These are phyloP conservation scores for Solanum etuberosum DNA, from an alignment of 257 asterid species.

Conservation along the genomic window DNA sequence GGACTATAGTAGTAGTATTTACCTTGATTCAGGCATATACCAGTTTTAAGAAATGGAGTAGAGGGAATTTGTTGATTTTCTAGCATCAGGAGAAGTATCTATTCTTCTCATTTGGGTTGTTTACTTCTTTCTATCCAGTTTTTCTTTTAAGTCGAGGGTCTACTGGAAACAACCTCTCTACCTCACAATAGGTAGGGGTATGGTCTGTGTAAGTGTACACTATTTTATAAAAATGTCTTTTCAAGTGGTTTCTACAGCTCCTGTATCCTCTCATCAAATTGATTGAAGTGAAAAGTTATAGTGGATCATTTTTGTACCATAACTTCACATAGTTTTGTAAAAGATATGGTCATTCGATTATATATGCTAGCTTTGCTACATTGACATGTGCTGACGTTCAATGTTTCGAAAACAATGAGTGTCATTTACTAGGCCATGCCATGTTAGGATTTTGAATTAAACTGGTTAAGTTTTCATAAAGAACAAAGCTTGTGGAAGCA, in stretches of 20 bases:
- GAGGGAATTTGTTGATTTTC: not conserved
- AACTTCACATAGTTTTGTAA: not conserved
- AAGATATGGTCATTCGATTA: not conserved
- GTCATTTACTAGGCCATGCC: too few species aligned
- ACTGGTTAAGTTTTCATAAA: too few species aligned
- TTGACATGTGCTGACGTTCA: too few species aligned
- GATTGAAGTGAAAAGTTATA: not conserved
- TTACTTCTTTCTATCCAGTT: not conserved
- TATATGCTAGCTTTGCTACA: not conserved
- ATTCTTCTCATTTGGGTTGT: not conserved
- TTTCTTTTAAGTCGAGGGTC: not conserved
- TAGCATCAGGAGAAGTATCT: not conserved
- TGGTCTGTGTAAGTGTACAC: not conserved
- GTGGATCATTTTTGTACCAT: not conserved
- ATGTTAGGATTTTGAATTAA: too few species aligned
- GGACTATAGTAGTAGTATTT: not conserved
- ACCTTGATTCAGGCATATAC: not conserved
- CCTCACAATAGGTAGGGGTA: not conserved
- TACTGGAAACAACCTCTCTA: not conserved
- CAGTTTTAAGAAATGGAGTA: not conserved
- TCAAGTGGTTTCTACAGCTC: not conserved
- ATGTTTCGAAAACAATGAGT: too few species aligned
- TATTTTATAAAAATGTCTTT: not conserved
- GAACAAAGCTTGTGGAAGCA: too few species aligned
- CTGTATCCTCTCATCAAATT: not conserved